These are phyloP conservation scores for Geotrichum aggregatum DNA, from an alignment of 1,139 yeast species.

Conservation along the genomic window DNA sequence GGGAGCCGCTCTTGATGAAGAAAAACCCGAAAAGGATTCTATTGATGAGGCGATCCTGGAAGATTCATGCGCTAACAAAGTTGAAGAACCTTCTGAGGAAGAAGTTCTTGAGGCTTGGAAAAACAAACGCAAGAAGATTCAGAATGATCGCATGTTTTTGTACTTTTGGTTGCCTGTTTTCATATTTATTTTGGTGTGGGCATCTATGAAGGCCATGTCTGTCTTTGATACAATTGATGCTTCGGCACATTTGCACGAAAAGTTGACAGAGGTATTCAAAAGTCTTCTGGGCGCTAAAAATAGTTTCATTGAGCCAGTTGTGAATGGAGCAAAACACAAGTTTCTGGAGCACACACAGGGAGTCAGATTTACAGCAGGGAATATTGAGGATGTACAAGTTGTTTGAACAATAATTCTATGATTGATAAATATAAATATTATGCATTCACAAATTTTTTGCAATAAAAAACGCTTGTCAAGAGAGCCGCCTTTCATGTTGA, in stretches of 20 bases:
- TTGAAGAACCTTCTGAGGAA: conserved; percentile 27
- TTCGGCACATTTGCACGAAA: conserved; percentile 13
- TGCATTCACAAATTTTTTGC: no score
- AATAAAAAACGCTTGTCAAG: no score
- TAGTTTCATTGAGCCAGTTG: conserved; percentile 3
- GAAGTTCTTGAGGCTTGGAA: conserved; percentile 31
- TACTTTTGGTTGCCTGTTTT: conserved; percentile 61
- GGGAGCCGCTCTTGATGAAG: conserved; percentile 28
- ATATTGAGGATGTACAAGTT: no score
- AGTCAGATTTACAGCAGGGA: background rate
- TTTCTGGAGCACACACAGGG: background rate
- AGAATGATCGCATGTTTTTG: conserved; percentile 76
- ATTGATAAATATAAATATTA: no score
- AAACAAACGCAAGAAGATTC: conserved; percentile 50
- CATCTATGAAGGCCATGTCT: conserved; percentile 20
- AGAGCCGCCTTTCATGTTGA: no score
- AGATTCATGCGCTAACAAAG: conserved; percentile 22
- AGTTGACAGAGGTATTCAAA: conserved; percentile 17
- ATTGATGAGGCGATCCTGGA: conserved; percentile 18
- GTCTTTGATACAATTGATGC: conserved; percentile 16
- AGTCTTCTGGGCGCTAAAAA: background rate
- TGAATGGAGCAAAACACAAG: background rate
- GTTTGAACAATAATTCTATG: no score
- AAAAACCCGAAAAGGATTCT: conserved; percentile 23
- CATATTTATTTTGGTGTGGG: conserved; percentile 31